These are phyloP conservation scores for Saccharomyces hybrid DNA, from an alignment of 1,139 yeast genomes.

Conservation along the genomic window DNA sequence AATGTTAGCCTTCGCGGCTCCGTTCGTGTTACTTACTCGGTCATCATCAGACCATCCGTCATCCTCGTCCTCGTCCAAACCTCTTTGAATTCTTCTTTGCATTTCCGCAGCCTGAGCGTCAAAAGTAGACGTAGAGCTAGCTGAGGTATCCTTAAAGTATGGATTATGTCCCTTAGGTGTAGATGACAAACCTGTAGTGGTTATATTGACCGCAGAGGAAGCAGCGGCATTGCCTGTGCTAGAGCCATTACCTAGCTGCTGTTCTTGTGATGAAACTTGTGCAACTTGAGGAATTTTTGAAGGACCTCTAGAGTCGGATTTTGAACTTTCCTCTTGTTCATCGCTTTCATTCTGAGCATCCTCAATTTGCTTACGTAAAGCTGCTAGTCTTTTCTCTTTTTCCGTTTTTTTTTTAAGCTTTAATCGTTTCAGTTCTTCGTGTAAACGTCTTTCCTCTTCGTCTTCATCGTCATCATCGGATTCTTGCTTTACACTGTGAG, in stretches of 20 bases:
- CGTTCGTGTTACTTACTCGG: conserved; percentile 36
- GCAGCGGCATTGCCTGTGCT: background rate
- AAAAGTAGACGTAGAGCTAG: conserved; percentile 30
- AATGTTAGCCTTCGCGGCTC: conserved; percentile 21
- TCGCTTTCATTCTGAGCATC: conserved; percentile 35
- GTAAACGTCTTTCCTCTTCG: conserved; percentile 35
- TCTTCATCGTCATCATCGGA: conserved; percentile 28
- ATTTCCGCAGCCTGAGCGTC: conserved; percentile 53
- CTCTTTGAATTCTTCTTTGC: conserved; percentile 61
- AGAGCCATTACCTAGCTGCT: background rate
- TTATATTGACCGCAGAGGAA: background rate
- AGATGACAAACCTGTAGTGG: background rate
- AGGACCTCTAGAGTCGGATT: background rate
- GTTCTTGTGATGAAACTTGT: conserved; percentile 3
- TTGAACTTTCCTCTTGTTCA: conserved; percentile 10
- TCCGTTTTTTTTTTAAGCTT: conserved; percentile 51
- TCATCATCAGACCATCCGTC: conserved; percentile 56
- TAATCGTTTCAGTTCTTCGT: conserved; percentile 33
- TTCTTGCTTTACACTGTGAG: background rate
- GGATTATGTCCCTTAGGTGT: conserved; percentile 7
- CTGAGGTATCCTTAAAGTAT: conserved; percentile 22
- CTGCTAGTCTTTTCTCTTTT: conserved; percentile 31
- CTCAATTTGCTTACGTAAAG: conserved; percentile 34
- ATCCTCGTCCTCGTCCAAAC: conserved; percentile 38
- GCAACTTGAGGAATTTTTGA: conserved; percentile 21